These are phyloP conservation scores for Aspergillus pseudoglaucus DNA, from an alignment of 2,329 filamentous ascomycete species.

Conservation along the genomic window DNA sequence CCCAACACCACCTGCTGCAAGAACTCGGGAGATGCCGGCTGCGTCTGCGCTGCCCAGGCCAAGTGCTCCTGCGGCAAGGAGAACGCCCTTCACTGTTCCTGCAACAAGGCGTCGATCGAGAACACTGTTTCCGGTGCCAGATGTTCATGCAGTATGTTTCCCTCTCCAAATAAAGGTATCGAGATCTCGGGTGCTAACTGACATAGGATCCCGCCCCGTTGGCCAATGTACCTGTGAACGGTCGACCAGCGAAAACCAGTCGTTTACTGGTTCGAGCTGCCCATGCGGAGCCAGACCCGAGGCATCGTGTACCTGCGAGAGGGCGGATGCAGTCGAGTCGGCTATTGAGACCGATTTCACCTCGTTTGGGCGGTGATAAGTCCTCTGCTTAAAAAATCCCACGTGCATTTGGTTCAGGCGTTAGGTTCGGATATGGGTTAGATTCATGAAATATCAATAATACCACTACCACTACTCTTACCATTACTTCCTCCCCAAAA, in stretches of 20 bases:
- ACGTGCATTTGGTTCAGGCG: not conserved
- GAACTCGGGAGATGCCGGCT: slow-evolving; percentile 47
- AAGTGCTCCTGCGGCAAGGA: slow-evolving; percentile 86
- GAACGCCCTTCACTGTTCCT: slow-evolving; percentile 78
- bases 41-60: slow-evolving; percentile 53
- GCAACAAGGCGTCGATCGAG: slow-evolving; percentile 68
- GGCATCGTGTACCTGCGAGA: slow-evolving; percentile 75
- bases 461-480: not conserved
- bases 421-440: not conserved
- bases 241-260: slow-evolving; percentile 62
- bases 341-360: slow-evolving; percentile 81
- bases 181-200: slow-evolving; percentile 1
- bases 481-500: slow-evolving; percentile 12
- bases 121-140: slow-evolving; percentile 66
- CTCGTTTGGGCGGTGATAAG: slow-evolving; percentile 32
- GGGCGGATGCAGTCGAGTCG: slow-evolving; percentile 37
- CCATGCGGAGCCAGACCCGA: slow-evolving; percentile 67
- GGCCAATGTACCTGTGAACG: slow-evolving; percentile 78
- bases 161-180: not conserved
- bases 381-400: not conserved
- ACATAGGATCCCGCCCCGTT: slow-evolving; percentile 61
- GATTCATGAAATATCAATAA: not conserved
- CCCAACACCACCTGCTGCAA: slow-evolving; percentile 53
- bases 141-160: slow-evolving; percentile 69
- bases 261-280: slow-evolving; percentile 57